These are phyloP conservation scores for Melastoma malabathricum DNA, from an alignment of 345 rosid species.

Conservation along the genomic window DNA sequence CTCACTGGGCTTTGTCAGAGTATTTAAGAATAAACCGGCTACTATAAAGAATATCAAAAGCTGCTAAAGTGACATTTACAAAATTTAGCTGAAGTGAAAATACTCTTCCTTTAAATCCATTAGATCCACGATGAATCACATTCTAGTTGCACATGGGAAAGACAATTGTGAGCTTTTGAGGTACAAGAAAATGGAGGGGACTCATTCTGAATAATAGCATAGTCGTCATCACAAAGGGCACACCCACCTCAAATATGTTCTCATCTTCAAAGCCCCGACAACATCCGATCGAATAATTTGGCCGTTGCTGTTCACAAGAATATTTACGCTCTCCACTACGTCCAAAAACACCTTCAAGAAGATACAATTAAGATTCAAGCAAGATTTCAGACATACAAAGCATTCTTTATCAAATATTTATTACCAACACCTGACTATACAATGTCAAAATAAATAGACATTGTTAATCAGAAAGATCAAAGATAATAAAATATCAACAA, in stretches of 20 bases:
- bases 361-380: neutral
- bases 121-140: too few relatives aligned
- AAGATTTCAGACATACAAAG: conserved; percentile 6
- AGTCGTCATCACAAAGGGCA: conserved; percentile 5
- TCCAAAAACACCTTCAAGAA: conserved; percentile 75
- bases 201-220: neutral
- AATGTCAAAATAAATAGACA: neutral
- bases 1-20: too few relatives aligned
- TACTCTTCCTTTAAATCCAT: too few relatives aligned
- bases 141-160: too few relatives aligned
- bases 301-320: conserved; percentile 94
- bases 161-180: neutral
- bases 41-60: too few relatives aligned
- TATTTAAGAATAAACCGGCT: too few relatives aligned
- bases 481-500: too few relatives aligned
- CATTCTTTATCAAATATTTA: too few relatives aligned
- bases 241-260: conserved; percentile 77
- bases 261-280: conserved; percentile 96
- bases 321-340: conserved; percentile 86
- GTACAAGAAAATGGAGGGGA: neutral
- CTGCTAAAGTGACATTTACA: too few relatives aligned
- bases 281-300: conserved; percentile 91
- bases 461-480: too few relatives aligned
- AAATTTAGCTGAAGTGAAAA: too few relatives aligned
- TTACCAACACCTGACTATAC: too few relatives aligned